Evolutionary conservation across 805 yeast genomes (phyloP), one percentile per base, ranked within the genome.

Genomic region (Tetrapisispora pingtungensis): DNA sequence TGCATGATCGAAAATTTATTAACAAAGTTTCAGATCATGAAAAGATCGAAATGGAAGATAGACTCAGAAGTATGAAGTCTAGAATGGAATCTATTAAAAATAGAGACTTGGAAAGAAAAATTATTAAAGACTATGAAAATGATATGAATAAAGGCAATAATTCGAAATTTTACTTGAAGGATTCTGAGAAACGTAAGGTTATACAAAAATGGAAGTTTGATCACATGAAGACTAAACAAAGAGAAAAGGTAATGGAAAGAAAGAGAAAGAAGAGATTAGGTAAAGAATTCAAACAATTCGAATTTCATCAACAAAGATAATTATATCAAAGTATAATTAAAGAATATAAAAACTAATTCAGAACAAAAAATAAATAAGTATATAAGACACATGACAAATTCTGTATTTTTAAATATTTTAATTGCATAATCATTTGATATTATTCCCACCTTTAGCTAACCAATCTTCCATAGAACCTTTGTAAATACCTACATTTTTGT

Each of bases 221-320:
- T 40, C 66, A 70, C 46, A 80, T 84, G 89, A 80, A 74, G 64
- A 64, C 78, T 12, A 68, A 69, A 41, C 89, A 84, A 65, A 73
- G 88, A 57, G 88, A 81, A 49, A 84, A 82, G 73, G 84, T 79
- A 33, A 76, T 84, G 77, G 93, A 84, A 67, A 78, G 90, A 67
- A 88, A 81, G 78, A 78, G 90, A 62, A 84, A 81, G 84, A 82
- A 77, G 73, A 77, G 80, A 68, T 70, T 80, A 66, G 89, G 95
- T 61, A 78, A 80, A 66, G 94, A 85, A 64, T 81, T 87, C 71
- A 73, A 61, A 49, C 71, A 68, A 53, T 61, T 71, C 52, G 74
- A 69, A 47, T 70, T 70, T 40, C 67, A 65, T 45, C 37, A 35
- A 22, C 30, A 35, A 17, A 41, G 39, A 27, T 41, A 34, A 34